phyloP scores from a whole-genome alignment of 257 asterid genomes.

The Solanum sitiens region DNA sequence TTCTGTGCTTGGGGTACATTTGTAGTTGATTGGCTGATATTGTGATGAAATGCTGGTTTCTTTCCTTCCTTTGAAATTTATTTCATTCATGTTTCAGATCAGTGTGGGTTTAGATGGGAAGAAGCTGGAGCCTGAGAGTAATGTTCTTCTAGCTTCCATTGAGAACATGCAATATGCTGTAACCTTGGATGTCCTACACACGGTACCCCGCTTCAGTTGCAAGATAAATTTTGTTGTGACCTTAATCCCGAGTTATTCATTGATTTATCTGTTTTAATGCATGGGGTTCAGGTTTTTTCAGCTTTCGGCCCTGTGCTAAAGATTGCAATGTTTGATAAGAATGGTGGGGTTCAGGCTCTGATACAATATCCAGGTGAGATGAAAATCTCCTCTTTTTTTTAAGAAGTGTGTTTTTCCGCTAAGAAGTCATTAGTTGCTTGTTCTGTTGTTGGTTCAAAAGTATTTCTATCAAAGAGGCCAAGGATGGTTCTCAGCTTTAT shows the following conservation, averaged over 20 bases:
- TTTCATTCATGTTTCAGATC: slow-evolving; percentile 39
- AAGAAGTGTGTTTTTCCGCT: background rate
- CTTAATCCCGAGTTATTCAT: background rate
- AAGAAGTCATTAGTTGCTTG: background rate
- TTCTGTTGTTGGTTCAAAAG: background rate
- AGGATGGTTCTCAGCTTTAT: background rate
- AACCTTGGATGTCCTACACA: slow-evolving; percentile 79
- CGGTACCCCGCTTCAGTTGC: slow-evolving; percentile 35
- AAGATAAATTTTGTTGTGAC: slow-evolving; percentile 1
- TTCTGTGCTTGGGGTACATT: background rate
- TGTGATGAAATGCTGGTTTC: background rate
- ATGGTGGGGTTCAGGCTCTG: slow-evolving; percentile 85
- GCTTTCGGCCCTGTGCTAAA: slow-evolving; percentile 75
- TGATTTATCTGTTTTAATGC: background rate
- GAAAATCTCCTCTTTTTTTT: background rate
- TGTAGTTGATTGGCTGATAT: background rate
- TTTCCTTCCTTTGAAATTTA: background rate
- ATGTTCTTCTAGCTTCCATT: slow-evolving; percentile 93
- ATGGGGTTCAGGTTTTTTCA: slow-evolving; percentile 47
- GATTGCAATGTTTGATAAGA: slow-evolving; percentile 91
- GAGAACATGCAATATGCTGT: slow-evolving; percentile 99
- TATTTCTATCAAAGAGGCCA: background rate
- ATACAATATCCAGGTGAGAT: slow-evolving; percentile 76
- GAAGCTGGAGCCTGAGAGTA: slow-evolving; percentile 88
- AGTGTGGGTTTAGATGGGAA: slow-evolving; percentile 76